A percentile compares a stretch with the other conserved stretches of the same genome.
phyloP scores from a whole-genome alignment of 768 basidiomycete species.

The Mycena alexandri region DNA sequence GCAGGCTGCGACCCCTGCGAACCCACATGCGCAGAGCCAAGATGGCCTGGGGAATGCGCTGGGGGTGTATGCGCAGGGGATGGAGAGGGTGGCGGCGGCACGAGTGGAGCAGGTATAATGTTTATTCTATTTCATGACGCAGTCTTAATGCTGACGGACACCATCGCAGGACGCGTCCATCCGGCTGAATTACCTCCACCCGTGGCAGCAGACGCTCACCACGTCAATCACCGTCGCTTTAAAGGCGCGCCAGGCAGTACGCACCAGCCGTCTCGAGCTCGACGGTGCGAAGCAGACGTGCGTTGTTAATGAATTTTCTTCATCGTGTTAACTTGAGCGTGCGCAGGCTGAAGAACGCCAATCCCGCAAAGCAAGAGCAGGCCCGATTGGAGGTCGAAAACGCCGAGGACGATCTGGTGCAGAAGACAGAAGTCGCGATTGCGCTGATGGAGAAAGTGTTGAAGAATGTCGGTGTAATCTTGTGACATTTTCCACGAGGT shows the following conservation, averaged over 20 bases:
- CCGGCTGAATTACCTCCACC: slow-evolving; percentile 74
- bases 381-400: slow-evolving; percentile 93
- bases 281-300: slow-evolving; percentile 92
- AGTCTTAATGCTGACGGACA: background rate
- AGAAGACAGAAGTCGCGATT: slow-evolving; percentile 97
- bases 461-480: slow-evolving; percentile 79
- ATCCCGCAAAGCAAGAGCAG: slow-evolving; percentile 87
- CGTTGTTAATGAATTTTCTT: slow-evolving; percentile 41
- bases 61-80: slow-evolving; percentile 79
- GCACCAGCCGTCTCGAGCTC: slow-evolving; percentile 84
- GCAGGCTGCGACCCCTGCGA: slow-evolving; percentile 53
- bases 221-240: slow-evolving; percentile 89
- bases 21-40: slow-evolving; percentile 48
- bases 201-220: slow-evolving; percentile 91
- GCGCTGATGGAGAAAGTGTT: slow-evolving; percentile 97
- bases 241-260: slow-evolving; percentile 90
- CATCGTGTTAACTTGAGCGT: background rate
- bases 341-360: slow-evolving; percentile 81
- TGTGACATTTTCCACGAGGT: too few relatives aligned
- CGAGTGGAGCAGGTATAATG: slow-evolving; percentile 70
- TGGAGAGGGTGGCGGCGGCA: slow-evolving; percentile 85
- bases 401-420: slow-evolving; percentile 95
- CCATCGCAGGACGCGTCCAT: slow-evolving; percentile 70
- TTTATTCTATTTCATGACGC: background rate
- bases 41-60: slow-evolving; percentile 84